Evolutionary conservation across 371 early-diverging fungal genomes (phyloP), one percentile per base, ranked within the genome.

Genomic region (Amoeboaphelidium protococcarum): DNA sequence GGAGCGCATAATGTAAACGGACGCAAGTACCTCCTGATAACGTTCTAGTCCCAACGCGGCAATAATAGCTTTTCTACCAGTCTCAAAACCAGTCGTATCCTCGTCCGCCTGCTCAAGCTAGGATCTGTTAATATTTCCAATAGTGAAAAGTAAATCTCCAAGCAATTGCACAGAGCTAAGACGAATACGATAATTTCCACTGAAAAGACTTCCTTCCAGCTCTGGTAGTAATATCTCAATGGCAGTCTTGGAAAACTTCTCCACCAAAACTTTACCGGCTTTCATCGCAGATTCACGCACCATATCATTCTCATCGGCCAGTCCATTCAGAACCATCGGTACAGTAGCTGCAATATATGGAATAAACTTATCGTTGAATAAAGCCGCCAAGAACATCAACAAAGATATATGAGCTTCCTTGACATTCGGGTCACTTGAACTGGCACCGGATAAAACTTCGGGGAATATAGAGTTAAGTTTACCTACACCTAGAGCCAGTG

Each of bases 401-500:
- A 95, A 66, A 2, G 82, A 80, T 54, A 90, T 80, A 59, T 87
- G 95, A 50, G 92, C 91, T 65, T 95, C 95, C 42, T 94, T 81
- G 12, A 80, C 69, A 6, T 16, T 22, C 6, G 13, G 20, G 4
- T 22, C 13, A 10, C 6, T 42, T 21, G 22, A 4, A 19, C 21
- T 12, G 4, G 21, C 22, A 61, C 82, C 82, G 52, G 72, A 69
- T 42, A 92, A 60, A 40, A 94, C 74, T 50, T 87, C 88, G 2
- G 91, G 89, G 49, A 95, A 66, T 44, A 92, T 59, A 13, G 69
- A 76, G 49, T 88, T 86, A 57, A 94, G 53, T n/a, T 82, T 72
- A 41, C 73, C 74, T 47, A 87, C 52, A 23, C 90, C 92, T 24
- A 90, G 66, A 42, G 89, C 94, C 2, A 84, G 73, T 16, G 92